Conservation (phyloP, 192 early-diverging fungal genomes). For the Geosiphon pyriformis region DNA sequence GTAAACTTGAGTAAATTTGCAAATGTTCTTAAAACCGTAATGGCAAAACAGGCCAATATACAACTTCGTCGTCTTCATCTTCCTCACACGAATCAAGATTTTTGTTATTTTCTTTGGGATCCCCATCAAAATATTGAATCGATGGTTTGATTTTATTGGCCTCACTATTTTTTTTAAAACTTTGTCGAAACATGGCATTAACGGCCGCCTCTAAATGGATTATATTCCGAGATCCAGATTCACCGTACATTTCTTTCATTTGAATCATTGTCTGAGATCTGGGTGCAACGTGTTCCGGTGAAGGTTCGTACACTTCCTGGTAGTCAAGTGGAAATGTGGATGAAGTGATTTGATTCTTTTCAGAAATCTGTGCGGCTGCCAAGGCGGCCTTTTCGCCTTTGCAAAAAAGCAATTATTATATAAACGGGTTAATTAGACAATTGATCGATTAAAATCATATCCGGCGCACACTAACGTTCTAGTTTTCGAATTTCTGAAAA, state of each 20-base stretch:
- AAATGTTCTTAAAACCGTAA: conserved; percentile 11
- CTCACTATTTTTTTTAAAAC: not conserved
- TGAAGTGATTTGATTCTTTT: not conserved
- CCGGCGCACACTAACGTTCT: conserved; percentile 7
- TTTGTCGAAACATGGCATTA: conserved; percentile 2
- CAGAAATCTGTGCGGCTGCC: not conserved
- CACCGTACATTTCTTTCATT: not conserved
- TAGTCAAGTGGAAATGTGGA: not conserved
- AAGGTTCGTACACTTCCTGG: not conserved
- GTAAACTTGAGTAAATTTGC: no score
- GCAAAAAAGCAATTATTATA: not conserved
- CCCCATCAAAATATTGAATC: not conserved
- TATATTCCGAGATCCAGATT: not conserved
- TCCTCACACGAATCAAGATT: no score
- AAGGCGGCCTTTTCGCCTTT: not conserved
- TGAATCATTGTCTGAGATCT: not conserved
- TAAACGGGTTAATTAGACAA: not conserved
- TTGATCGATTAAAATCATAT: not conserved
- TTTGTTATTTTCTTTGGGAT: not conserved
- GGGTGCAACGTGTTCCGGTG: not conserved
- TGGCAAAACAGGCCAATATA: conserved; percentile 21
- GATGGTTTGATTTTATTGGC: no score
- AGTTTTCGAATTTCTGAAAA: conserved; percentile 11
- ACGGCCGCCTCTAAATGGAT: not conserved
- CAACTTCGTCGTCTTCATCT: not conserved